Conservation (phyloP, 352 stramenopile species). For the Globisporangium camurandrum region DNA sequence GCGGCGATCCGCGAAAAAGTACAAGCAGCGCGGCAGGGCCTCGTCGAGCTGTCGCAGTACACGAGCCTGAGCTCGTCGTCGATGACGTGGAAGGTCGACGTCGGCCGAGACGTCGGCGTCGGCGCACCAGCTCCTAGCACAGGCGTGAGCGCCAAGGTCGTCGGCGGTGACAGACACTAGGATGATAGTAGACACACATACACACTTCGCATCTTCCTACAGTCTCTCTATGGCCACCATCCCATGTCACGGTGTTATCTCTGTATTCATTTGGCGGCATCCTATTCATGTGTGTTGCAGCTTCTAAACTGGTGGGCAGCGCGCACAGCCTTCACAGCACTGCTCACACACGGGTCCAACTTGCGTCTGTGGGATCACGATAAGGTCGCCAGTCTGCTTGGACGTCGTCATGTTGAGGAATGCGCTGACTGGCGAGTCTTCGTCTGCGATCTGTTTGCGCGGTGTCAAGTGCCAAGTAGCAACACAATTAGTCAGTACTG, state of each 20-base stretch:
- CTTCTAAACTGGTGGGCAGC: constrained; percentile 23
- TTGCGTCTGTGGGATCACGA: constrained; percentile 75
- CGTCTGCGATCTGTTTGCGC: constrained; percentile 19
- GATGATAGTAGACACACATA: not conserved
- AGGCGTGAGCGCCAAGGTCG: constrained; percentile 35
- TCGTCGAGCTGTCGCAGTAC: constrained; percentile 76
- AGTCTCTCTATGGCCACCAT: too few species aligned
- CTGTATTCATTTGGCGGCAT: too few species aligned
- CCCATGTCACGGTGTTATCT: too few species aligned
- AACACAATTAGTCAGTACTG: not conserved
- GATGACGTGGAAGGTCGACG: constrained; percentile 64
- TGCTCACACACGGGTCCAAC: constrained; percentile 61
- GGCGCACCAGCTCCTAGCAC: constrained; percentile 3
- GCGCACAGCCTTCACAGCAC: constrained; percentile 52
- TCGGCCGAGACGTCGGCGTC: constrained; percentile 42
- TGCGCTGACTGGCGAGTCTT: constrained; percentile 37
- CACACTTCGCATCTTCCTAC: too few species aligned
- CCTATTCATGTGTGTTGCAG: not conserved
- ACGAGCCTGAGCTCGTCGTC: constrained; percentile 47
- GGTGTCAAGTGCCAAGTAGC: not conserved
- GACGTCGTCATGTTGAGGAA: constrained; percentile 68
- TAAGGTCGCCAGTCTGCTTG: constrained; percentile 58
- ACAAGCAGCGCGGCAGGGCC: constrained; percentile 50
- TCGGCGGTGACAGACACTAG: constrained; percentile 20
- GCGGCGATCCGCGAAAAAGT: constrained; percentile 62